A percentile compares a stretch with the other conserved stretches of the same genome.
These are phyloP conservation scores for Hypsizygus ulmarius DNA, from an alignment of 1,284 basidiomycete genomes.

Conservation along the genomic window DNA sequence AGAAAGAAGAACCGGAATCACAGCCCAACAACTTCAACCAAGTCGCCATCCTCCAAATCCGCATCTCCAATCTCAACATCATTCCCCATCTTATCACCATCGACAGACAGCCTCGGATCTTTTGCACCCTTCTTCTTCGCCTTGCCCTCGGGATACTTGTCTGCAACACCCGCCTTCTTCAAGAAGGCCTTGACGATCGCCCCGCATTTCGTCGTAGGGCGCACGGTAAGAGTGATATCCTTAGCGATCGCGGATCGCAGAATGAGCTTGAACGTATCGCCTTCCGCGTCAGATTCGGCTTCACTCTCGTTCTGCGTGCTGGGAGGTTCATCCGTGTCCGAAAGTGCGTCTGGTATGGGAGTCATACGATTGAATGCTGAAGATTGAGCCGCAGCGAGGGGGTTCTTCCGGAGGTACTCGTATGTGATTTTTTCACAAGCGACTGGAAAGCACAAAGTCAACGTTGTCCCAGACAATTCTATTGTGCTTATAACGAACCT, in stretches of 20 bases:
- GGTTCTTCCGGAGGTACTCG: constrained; percentile 54
- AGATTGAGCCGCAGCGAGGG: constrained; percentile 13
- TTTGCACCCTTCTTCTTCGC: constrained; percentile 30
- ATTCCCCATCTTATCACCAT: constrained; percentile 64
- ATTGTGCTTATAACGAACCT: constrained; percentile 39
- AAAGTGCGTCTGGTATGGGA: constrained; percentile 10
- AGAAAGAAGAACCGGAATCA: constrained; percentile 28
- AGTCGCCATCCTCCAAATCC: constrained; percentile 74
- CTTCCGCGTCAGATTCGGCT: constrained; percentile 43
- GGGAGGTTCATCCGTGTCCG: constrained; percentile 17
- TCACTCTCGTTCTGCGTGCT: constrained; percentile 16
- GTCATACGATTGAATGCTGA: constrained; percentile 14
- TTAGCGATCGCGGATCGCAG: constrained; percentile 56
- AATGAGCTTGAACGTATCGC: constrained; percentile 58
- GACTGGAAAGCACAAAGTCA: constrained; percentile 39
- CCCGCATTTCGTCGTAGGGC: constrained; percentile 69
- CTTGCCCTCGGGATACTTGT: constrained; percentile 42
- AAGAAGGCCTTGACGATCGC: constrained; percentile 70
- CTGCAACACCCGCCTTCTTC: constrained; percentile 56
- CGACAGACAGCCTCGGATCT: constrained; percentile 55
- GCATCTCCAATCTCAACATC: constrained; percentile 56
- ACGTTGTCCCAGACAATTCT: constrained; percentile 4
- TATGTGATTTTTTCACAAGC: constrained; percentile 61
- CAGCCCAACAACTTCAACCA: constrained; percentile 68
- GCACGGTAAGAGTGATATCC: constrained; percentile 62